These are phyloP conservation scores for Capronia epimyces DNA, from an alignment of 2,329 filamentous ascomycete species.

Conservation along the genomic window DNA sequence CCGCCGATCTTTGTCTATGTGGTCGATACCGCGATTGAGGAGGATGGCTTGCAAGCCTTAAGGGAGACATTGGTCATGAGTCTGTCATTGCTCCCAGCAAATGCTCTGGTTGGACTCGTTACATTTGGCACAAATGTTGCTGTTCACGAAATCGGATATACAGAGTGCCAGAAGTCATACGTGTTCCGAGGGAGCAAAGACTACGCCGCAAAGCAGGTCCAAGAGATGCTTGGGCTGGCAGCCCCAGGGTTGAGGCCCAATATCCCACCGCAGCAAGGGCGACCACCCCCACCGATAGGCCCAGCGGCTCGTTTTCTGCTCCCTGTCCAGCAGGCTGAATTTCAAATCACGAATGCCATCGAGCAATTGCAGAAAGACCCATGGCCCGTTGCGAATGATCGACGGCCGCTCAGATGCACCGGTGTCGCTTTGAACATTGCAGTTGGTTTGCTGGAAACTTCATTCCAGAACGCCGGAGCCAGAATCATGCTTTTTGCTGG, in stretches of 20 bases:
- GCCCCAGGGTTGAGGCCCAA: slow-evolving; percentile 66
- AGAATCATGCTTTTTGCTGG: slow-evolving; percentile 97
- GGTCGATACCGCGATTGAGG: slow-evolving; percentile 65
- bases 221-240: slow-evolving; percentile 91
- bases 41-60: slow-evolving; percentile 61
- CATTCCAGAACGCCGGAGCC: slow-evolving; percentile 90
- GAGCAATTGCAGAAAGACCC: slow-evolving; percentile 95
- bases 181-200: slow-evolving; percentile 98
- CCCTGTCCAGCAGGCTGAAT: slow-evolving; percentile 91
- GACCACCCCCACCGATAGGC: slow-evolving; percentile 67
- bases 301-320: slow-evolving; percentile 85
- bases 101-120: slow-evolving; percentile 60
- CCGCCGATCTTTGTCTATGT: slow-evolving; percentile 65
- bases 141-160: slow-evolving; percentile 96
- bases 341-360: slow-evolving; percentile 91
- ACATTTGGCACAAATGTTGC: slow-evolving; percentile 82
- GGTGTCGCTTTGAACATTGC: slow-evolving; percentile 96
- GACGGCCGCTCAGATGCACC: slow-evolving; percentile 83
- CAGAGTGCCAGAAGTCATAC: slow-evolving; percentile 96
- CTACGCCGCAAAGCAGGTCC: slow-evolving; percentile 96
- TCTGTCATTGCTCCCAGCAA: slow-evolving; percentile 57
- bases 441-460: slow-evolving; percentile 83
- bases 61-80: slow-evolving; percentile 65
- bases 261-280: slow-evolving; percentile 66
- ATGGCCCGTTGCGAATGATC: slow-evolving; percentile 93